Percentiles rank a stretch among this genome's conserved stretches.
Evolutionary conservation across 2,329 filamentous ascomycete species (phyloP).

Genomic region (Alternaria atra): DNA sequence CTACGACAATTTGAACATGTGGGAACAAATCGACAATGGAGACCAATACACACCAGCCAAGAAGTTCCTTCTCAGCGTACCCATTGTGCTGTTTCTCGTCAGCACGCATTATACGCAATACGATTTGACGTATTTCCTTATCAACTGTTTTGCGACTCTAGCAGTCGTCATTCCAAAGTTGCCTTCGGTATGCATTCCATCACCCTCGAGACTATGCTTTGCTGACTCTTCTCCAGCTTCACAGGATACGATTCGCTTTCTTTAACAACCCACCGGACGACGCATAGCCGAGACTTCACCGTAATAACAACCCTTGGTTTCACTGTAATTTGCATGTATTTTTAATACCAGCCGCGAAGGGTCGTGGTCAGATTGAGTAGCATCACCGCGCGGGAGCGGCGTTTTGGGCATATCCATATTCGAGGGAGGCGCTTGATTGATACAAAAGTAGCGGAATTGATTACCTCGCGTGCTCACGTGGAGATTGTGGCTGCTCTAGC

Average conservation of each 20-base stretch:
- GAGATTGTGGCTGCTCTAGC: conserved; percentile 15
- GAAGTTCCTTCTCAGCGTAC: conserved; percentile 95
- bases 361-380: conserved; percentile 38
- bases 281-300: conserved; percentile 29
- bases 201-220: background rate
- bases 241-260: conserved; percentile 51
- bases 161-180: conserved; percentile 96
- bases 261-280: conserved; percentile 53
- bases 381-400: conserved; percentile 39
- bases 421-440: conserved; percentile 21
- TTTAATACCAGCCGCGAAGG: conserved; percentile 39
- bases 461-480: conserved; percentile 19
- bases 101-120: conserved; percentile 99
- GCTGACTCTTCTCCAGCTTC: conserved; percentile 39
- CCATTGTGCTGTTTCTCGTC: conserved; percentile 91
- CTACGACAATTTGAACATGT: conserved; percentile 99
- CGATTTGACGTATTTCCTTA: conserved; percentile 94
- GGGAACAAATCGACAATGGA: conserved; percentile 99
- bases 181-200: conserved; percentile 76
- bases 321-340: conserved; percentile 48
- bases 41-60: conserved; percentile 98
- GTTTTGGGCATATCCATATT: conserved; percentile 32
- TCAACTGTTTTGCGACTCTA: conserved; percentile 93
- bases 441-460: conserved; percentile 24
- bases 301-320: conserved; percentile 32